Evolutionary conservation across 176 grass and related monocot species (phyloP).

Genomic region (Tillandsia fasciculata): DNA sequence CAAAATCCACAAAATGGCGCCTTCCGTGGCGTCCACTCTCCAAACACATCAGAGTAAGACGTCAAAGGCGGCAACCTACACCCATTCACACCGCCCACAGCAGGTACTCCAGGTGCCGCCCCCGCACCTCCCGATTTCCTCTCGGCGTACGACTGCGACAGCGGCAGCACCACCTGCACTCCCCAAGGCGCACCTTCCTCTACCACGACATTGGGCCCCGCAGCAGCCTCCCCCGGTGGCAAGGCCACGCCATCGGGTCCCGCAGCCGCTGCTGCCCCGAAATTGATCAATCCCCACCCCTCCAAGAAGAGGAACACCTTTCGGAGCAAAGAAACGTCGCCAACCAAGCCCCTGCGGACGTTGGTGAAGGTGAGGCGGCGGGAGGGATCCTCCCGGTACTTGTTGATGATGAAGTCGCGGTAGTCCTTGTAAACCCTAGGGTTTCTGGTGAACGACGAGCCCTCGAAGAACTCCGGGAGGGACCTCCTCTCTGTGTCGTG

Average conservation of each 20-base stretch:
- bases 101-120: background rate
- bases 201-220: slow-evolving; percentile 39
- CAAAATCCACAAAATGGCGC: slow-evolving; percentile 38
- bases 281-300: slow-evolving; percentile 62
- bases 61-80: slow-evolving; percentile 65
- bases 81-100: slow-evolving; percentile 22
- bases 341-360: slow-evolving; percentile 64
- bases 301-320: slow-evolving; percentile 73
- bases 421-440: slow-evolving; percentile 95
- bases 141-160: slow-evolving; percentile 29
- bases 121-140: slow-evolving; percentile 14
- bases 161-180: slow-evolving; percentile 27
- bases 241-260: slow-evolving; percentile 2
- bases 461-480: slow-evolving; percentile 91
- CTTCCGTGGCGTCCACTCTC: slow-evolving; percentile 50
- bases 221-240: no score
- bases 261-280: slow-evolving; percentile 23
- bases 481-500: slow-evolving; percentile 61
- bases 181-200: slow-evolving; percentile 49
- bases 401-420: slow-evolving; percentile 86
- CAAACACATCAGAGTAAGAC: slow-evolving; percentile 69
- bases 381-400: slow-evolving; percentile 67
- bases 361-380: slow-evolving; percentile 73
- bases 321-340: slow-evolving; percentile 54
- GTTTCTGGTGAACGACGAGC: slow-evolving; percentile 63